These are phyloP conservation scores for Penicillium sp. DNA, from an alignment of 2,329 filamentous ascomycete species.

Conservation along the genomic window DNA sequence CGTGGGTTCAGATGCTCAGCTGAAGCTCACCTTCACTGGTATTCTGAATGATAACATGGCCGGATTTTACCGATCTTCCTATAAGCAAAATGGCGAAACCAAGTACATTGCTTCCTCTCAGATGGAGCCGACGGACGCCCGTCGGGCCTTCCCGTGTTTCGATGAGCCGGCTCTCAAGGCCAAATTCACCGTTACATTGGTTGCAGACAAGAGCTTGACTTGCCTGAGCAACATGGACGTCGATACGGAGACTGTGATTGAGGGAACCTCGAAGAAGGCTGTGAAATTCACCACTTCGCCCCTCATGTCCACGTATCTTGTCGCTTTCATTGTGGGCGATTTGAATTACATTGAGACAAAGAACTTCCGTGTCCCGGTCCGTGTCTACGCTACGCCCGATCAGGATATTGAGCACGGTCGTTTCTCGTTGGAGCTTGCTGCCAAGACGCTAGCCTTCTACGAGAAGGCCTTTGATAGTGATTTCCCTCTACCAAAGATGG, in stretches of 20 bases:
- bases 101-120: constrained; percentile 86
- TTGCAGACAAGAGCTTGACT: constrained; percentile 85
- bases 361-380: constrained; percentile 82
- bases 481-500: constrained; percentile 90
- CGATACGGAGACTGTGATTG: constrained; percentile 69
- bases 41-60: constrained; percentile 91
- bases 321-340: constrained; percentile 91
- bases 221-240: constrained; percentile 98
- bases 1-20: constrained; percentile 71
- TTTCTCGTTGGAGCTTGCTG: constrained; percentile 86
- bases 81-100: constrained; percentile 77
- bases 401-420: constrained; percentile 85
- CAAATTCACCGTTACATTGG: constrained; percentile 82
- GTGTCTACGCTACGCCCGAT: constrained; percentile 89
- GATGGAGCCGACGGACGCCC: constrained; percentile 94
- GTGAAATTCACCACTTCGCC: constrained; percentile 91
- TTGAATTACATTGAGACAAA: constrained; percentile 92
- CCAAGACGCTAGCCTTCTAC: constrained; percentile 87
- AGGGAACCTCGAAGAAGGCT: constrained; percentile 68
- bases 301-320: constrained; percentile 90
- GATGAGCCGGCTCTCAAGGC: constrained; percentile 94
- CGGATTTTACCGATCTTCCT: constrained; percentile 93
- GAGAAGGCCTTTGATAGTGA: constrained; percentile 87
- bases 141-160: constrained; percentile 91
- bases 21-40: constrained; percentile 75